Conservation (phyloP, 2,329 filamentous ascomycete genomes). For the Saccharata proteae region DNA sequence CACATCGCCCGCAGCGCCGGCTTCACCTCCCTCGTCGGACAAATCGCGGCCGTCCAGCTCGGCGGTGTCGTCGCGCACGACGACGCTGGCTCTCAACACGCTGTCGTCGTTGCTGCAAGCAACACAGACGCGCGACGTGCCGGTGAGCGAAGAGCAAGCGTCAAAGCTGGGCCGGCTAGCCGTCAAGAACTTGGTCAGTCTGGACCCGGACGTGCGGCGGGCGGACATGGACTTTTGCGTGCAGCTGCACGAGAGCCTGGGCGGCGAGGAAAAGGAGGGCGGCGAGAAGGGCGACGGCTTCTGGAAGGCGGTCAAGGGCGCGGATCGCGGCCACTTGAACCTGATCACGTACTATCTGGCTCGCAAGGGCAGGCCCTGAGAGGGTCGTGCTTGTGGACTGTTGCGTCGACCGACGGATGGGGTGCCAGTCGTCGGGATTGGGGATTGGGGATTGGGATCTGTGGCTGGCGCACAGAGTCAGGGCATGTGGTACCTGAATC, state of each 20-base stretch:
- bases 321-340: slow-evolving; percentile 56
- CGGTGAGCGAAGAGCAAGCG: slow-evolving; percentile 22
- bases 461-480: too few species aligned
- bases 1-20: slow-evolving; percentile 13
- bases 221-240: slow-evolving; percentile 73
- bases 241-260: slow-evolving; percentile 51
- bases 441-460: too few species aligned
- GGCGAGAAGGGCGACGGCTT: slow-evolving; percentile 38
- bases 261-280: slow-evolving; percentile 33
- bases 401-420: too few species aligned
- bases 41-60: slow-evolving; percentile 10
- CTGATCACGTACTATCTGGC: slow-evolving; percentile 74
- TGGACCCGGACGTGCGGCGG: slow-evolving; percentile 39
- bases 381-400: not conserved
- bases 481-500: too few species aligned
- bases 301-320: slow-evolving; percentile 52
- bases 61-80: slow-evolving; percentile 17
- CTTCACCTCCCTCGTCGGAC: slow-evolving; percentile 21
- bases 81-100: slow-evolving; percentile 27
- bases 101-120: slow-evolving; percentile 25
- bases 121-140: slow-evolving; percentile 19
- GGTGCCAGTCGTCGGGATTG: too few species aligned
- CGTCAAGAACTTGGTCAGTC: slow-evolving; percentile 24
- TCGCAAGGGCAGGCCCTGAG: slow-evolving; percentile 45
- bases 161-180: slow-evolving; percentile 26